Base-by-base conservation (phyloP, 768 basidiomycete genomes). In the Galerina marginata region DNA sequence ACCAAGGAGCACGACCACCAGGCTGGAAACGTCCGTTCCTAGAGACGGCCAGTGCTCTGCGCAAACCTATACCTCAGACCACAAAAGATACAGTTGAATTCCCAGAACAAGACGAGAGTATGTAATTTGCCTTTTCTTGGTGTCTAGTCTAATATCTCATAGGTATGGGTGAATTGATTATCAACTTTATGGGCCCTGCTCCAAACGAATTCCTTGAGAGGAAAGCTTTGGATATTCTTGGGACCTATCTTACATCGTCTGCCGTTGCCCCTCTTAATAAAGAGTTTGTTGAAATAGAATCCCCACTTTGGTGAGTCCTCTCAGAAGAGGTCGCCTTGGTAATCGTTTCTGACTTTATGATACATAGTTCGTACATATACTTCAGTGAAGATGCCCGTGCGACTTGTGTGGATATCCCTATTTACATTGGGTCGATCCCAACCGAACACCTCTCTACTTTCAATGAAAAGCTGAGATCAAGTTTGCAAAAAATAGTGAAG, bases 21-120 rank as follows among this genome's bases (percentile, higher is more conserved):
- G 91, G 87, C 7, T 99, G 96, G 96, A 93, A 92, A 64, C 87
- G 96, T 16, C 97, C 97, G 5, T 99, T 98, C 70, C 67, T 98
- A 37, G 95, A 98, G 77, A 95, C 95, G 0, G 65, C 86, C 9
- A 95, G 91, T 63, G 87, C 90, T 6, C 72, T 74, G n/a, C 79
- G 87, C 23, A 77, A 76, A 39, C 80, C 81, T 6, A 83, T 92
- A 16, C 29, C 71, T 25, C 69, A 79, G 38, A 84, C 87, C 3
- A 72, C 79, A 44, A 86, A 82, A 60, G 84, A 91, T 61, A 78
- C 81, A 0, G 87, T 98, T 15, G 93, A 96, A 68, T 99, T 99
- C 69, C 96, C 97, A 10, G 97, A 99, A 77, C 88, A 93, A 73
- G 96, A 99, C 67, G 96, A 99, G 79, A 92, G 91, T 79, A 60